Evolutionary conservation across 768 basidiomycete species (phyloP).

Genomic region (Leucosporidium creatinivorum): DNA sequence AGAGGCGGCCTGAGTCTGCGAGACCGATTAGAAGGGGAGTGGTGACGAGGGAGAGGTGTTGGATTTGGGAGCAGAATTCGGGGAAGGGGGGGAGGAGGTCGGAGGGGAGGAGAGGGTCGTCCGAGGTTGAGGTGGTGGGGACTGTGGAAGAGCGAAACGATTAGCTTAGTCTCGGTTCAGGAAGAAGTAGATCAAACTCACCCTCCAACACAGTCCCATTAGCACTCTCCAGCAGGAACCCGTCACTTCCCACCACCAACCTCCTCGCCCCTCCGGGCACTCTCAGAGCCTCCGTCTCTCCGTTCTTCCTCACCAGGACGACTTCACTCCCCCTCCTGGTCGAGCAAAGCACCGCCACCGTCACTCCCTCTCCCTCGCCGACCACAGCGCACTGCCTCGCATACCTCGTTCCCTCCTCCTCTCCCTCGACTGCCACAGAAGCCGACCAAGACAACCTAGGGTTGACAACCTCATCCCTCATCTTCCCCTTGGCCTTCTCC

Average conservation of each 20-base stretch:
- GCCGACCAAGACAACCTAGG: slow-evolving; percentile 7
- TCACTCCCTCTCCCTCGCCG: neutral
- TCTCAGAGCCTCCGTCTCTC: neutral
- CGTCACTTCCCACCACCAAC: slow-evolving; percentile 20
- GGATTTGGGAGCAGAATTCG: slow-evolving; percentile 54
- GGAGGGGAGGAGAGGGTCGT: slow-evolving; percentile 36
- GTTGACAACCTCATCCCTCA: slow-evolving; percentile 5
- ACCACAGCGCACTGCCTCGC: slow-evolving; percentile 20
- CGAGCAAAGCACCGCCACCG: slow-evolving; percentile 26
- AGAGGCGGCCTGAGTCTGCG: slow-evolving; percentile 59
- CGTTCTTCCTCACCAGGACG: slow-evolving; percentile 13
- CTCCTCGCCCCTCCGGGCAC: slow-evolving; percentile 27
- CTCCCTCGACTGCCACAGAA: no score
- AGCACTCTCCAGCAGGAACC: slow-evolving; percentile 27
- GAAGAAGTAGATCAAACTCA: slow-evolving; percentile 14
- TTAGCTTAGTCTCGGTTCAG: neutral
- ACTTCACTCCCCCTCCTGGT: slow-evolving; percentile 23
- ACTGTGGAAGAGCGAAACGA: neutral
- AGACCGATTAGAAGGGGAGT: slow-evolving; percentile 55
- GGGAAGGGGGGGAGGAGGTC: slow-evolving; percentile 46
- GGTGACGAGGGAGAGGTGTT: slow-evolving; percentile 32
- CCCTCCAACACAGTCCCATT: slow-evolving; percentile 36
- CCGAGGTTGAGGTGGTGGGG: neutral
- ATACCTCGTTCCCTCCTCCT: neutral
- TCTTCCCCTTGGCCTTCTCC: neutral